These are phyloP conservation scores for Pseudozyma sp. DNA, from an alignment of 1,284 basidiomycete genomes.

Conservation along the genomic window DNA sequence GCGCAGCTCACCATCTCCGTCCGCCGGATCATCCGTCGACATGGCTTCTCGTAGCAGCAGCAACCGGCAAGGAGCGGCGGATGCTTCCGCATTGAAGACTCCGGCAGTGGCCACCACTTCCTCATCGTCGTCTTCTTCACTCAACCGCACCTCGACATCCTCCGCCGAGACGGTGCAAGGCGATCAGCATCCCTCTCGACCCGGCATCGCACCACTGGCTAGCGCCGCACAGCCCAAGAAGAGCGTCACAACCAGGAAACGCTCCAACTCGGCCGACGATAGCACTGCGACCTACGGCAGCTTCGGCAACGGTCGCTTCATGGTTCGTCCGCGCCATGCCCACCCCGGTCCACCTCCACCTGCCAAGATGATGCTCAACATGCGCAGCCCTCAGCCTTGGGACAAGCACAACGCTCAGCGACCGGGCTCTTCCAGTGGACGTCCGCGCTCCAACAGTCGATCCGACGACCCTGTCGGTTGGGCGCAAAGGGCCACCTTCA, in stretches of 20 bases:
- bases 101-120: neutral
- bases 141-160: conserved; percentile 10
- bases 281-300: conserved; percentile 8
- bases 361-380: conserved; percentile 6
- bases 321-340: conserved; percentile 28
- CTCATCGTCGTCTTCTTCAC: conserved; percentile 9
- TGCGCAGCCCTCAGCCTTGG: conserved; percentile 24
- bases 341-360: conserved; percentile 36
- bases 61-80: too few relatives aligned
- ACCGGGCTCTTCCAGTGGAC: conserved; percentile 3
- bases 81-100: too few relatives aligned
- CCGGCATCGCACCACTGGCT: conserved; percentile 8
- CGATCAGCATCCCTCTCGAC: conserved; percentile 12
- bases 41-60: conserved; percentile 7
- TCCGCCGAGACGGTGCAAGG: conserved; percentile 9
- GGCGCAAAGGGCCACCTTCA: conserved; percentile 14
- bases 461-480: conserved; percentile 16
- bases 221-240: neutral
- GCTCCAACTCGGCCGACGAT: conserved; percentile 39
- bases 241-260: conserved; percentile 5
- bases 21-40: neutral
- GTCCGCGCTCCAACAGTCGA: conserved; percentile 32
- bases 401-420: conserved; percentile 2
- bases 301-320: conserved; percentile 28
- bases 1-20: conserved; percentile 4